Percentiles rank a stretch among this genome's conserved stretches.
These are phyloP conservation scores for Microbotryum lychnidis-dioicae DNA, from an alignment of 1,284 basidiomycete genomes.

Conservation along the genomic window DNA sequence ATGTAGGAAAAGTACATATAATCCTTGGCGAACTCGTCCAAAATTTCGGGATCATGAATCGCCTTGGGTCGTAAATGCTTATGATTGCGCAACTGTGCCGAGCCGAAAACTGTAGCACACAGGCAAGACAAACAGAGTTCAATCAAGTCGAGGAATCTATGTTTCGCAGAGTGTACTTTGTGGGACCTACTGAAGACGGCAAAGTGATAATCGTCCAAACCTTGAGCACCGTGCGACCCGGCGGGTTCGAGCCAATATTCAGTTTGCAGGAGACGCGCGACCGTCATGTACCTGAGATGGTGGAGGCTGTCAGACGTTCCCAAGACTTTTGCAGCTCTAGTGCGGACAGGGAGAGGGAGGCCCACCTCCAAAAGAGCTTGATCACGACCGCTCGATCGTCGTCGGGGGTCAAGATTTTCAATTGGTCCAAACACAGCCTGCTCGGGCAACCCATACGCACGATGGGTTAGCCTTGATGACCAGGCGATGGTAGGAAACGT, in stretches of 20 bases:
- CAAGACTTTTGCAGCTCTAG: not conserved
- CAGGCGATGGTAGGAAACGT: not conserved
- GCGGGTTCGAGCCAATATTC: conserved; percentile 98
- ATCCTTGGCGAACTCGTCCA: conserved; percentile 83
- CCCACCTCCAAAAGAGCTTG: conserved; percentile 79
- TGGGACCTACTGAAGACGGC: conserved; percentile 60
- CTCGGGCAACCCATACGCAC: no score
- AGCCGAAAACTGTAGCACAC: conserved; percentile 33
- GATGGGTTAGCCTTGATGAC: not conserved
- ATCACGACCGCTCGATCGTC: conserved; percentile 75
- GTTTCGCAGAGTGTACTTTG: not conserved
- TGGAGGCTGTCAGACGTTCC: not conserved
- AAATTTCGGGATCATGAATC: conserved; percentile 82
- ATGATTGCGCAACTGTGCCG: conserved; percentile 46
- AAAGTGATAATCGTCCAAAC: conserved; percentile 96
- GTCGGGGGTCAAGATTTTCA: conserved; percentile 57
- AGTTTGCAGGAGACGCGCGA: conserved; percentile 85
- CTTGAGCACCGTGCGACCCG: conserved; percentile 91
- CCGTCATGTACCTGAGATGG: conserved; percentile 61
- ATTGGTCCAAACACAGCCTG: conserved; percentile 70
- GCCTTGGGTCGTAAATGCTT: conserved; percentile 84
- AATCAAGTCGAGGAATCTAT: not conserved
- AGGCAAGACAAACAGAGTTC: not conserved
- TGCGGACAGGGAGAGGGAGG: conserved; percentile 6
- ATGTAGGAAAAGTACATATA: conserved; percentile 99